phyloP scores from a whole-genome alignment of 1,284 basidiomycete species.

The Trichosporon sp. region DNA sequence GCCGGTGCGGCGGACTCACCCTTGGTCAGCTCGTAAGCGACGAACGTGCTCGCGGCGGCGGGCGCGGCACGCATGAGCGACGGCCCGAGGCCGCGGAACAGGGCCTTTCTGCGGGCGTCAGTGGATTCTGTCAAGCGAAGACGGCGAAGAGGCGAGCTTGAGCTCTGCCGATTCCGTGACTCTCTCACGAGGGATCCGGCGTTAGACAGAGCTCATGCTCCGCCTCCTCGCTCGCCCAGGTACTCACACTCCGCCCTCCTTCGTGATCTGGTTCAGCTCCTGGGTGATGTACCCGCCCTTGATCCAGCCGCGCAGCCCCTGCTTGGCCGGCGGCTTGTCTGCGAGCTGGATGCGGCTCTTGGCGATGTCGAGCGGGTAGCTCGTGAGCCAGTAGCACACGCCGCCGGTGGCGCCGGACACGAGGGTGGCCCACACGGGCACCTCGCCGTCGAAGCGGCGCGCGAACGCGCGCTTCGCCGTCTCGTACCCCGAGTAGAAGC shows the following conservation, averaged over 20 bases:
- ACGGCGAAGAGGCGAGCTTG: too few relatives aligned
- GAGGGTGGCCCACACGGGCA: constrained; percentile 86
- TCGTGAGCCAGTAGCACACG: constrained; percentile 88
- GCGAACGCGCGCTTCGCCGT: constrained; percentile 74
- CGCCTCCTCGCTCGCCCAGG: too few relatives aligned
- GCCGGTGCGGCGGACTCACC: constrained; percentile 42
- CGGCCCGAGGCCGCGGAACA: constrained; percentile 69
- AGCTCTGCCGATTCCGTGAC: too few relatives aligned
- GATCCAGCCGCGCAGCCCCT: constrained; percentile 55
- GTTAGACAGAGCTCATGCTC: too few relatives aligned
- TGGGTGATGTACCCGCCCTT: constrained; percentile 63
- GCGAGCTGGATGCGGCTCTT: constrained; percentile 86
- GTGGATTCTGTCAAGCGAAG: background rate
- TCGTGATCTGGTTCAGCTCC: constrained; percentile 65
- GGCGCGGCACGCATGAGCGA: constrained; percentile 73
- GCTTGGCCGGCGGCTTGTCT: constrained; percentile 58
- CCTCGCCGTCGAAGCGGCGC: constrained; percentile 37
- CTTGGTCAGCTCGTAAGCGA: constrained; percentile 81
- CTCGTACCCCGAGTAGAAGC: constrained; percentile 73
- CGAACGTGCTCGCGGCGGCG: constrained; percentile 84
- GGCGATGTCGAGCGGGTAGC: constrained; percentile 86
- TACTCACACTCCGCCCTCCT: constrained; percentile 66
- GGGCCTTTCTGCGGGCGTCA: constrained; percentile 55
- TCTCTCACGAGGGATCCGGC: too few relatives aligned
- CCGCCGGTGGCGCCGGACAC: constrained; percentile 84